These are phyloP conservation scores for Clavispora carvajalis DNA, from an alignment of 805 yeast species.

Conservation along the genomic window DNA sequence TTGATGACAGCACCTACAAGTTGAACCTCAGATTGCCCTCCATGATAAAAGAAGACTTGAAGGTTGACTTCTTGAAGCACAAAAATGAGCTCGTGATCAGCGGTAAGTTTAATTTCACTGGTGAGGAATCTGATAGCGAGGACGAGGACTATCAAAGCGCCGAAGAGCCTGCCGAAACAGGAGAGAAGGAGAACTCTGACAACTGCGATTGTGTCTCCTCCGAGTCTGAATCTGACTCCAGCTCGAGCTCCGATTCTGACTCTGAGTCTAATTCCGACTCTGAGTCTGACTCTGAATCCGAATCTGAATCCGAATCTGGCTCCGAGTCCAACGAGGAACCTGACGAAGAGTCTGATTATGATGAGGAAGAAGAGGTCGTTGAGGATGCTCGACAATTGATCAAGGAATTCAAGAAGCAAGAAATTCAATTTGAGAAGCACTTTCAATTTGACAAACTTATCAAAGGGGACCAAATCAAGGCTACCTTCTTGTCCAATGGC, in stretches of 20 bases:
- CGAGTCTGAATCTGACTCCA: slow-evolving; percentile 15
- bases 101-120: slow-evolving; percentile 33
- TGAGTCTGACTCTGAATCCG: slow-evolving; percentile 12
- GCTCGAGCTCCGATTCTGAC: slow-evolving; percentile 9
- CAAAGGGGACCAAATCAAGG: slow-evolving; percentile 33
- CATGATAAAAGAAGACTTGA: slow-evolving; percentile 34
- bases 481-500: slow-evolving; percentile 31
- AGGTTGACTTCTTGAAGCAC: slow-evolving; percentile 33
- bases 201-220: slow-evolving; percentile 9
- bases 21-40: slow-evolving; percentile 39
- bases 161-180: slow-evolving; percentile 14
- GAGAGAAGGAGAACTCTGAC: slow-evolving; percentile 5
- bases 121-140: slow-evolving; percentile 19
- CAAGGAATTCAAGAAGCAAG: slow-evolving; percentile 34
- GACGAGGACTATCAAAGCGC: slow-evolving; percentile 13
- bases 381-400: slow-evolving; percentile 37
- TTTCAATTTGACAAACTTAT: slow-evolving; percentile 37
- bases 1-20: slow-evolving; percentile 35
- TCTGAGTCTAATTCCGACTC: slow-evolving; percentile 7
- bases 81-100: slow-evolving; percentile 37
- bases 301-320: slow-evolving; percentile 5
- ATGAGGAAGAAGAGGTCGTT: slow-evolving; percentile 32
- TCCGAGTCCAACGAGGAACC: slow-evolving; percentile 14
- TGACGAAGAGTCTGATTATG: slow-evolving; percentile 10
- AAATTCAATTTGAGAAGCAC: slow-evolving; percentile 38